Evolutionary conservation across 495 filamentous ascomycete species (phyloP), one percentile per base, ranked within the genome.

Genomic region (Tuber calosporum): DNA sequence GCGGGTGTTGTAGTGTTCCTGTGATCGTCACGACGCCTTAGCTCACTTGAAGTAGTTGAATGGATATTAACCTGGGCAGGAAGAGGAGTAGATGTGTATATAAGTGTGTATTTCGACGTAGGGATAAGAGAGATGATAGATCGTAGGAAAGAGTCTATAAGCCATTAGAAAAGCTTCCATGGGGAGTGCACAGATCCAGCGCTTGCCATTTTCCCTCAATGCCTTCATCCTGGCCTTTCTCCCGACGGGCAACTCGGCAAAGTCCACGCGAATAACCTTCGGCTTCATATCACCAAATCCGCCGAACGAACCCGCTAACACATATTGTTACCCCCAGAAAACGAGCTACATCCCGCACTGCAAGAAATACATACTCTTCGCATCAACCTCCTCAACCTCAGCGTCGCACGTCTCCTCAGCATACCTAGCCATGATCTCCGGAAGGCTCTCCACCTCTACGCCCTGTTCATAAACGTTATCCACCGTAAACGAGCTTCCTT

Each of bases 71-170:
- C 3, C 15, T 22, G 41, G 34, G 22, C 42, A 22, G 75, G 77
- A 34, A 75, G 73, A 7, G 85, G 83, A 1, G 86, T 85, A 9
- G 89, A 89, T 30, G 85, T 84, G 75, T 90, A 92, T 70, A 92
- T 84, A 38, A 92, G 83, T 1, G 88, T 89, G 76, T 89, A 91
- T 74, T 86, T 86, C 19, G 82, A 79, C 6, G 84, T 82, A 26
- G 85, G 85, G n/a, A 90, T 82, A 9, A 87, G 82, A 19, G 86
- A 84, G 73, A 91, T 82, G 67, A 90, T 82, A 66, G 86, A 86
- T 69, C 86, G 83, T 39, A 92, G 84, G 74, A 88, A 84, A n/a
- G 86, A 85, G 83, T 92, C 90, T 90, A 38, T 68, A 17, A 26
- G 4, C 40, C 11, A 41, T 79, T 70, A 78, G 68, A 30, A 67